phyloP scores from a whole-genome alignment of 2,329 filamentous ascomycete species.

The Taxawa tesnikishii region DNA sequence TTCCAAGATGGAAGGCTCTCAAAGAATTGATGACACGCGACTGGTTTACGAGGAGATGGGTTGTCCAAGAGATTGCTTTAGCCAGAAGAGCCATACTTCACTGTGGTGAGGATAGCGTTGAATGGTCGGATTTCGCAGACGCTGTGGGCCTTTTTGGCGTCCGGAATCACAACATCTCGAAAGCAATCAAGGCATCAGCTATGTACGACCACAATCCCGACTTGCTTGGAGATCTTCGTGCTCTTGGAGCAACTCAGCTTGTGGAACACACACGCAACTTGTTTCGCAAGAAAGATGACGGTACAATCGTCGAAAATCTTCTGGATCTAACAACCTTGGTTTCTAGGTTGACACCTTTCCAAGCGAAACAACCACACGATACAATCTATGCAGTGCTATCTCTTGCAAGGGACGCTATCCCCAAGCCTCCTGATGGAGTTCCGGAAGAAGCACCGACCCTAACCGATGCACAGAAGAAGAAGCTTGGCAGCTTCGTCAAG shows the following conservation, averaged over 20 bases:
- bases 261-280: slow-evolving; percentile 3
- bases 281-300: slow-evolving; percentile 1
- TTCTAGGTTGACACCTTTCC: slow-evolving; percentile 4
- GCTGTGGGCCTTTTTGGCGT: slow-evolving; percentile 1
- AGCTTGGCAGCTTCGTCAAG: not conserved
- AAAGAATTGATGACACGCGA: slow-evolving; percentile 1
- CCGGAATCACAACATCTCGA: not conserved
- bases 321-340: slow-evolving; percentile 1
- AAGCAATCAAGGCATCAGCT: not conserved
- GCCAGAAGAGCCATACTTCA: slow-evolving; percentile 2
- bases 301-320: not conserved
- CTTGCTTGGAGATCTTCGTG: slow-evolving; percentile 1
- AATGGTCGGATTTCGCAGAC: slow-evolving; percentile 3
- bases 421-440: not conserved
- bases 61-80: slow-evolving; percentile 5
- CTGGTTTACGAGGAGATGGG: slow-evolving; percentile 5
- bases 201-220: slow-evolving; percentile 2
- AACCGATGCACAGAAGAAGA: not conserved
- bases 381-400: slow-evolving; percentile 7
- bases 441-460: not conserved
- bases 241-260: slow-evolving; percentile 2
- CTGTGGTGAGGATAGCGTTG: slow-evolving; percentile 3
- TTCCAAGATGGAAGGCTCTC: slow-evolving; percentile 1
- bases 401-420: slow-evolving; percentile 6
- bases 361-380: slow-evolving; percentile 5